These are phyloP conservation scores for Mycena floridula DNA, from an alignment of 768 basidiomycete species.

Conservation along the genomic window DNA sequence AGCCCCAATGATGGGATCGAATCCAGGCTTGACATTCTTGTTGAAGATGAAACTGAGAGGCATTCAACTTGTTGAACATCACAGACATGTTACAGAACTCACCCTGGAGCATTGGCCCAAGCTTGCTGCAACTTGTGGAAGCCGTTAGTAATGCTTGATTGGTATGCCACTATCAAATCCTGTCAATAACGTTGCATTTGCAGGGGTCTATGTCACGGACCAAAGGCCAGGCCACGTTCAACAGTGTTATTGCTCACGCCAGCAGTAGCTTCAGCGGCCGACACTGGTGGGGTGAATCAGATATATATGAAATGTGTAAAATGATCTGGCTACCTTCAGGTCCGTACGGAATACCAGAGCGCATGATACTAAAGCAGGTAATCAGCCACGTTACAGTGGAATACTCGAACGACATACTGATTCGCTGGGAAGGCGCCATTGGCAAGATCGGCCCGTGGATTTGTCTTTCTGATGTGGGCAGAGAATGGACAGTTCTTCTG, in stretches of 20 bases:
- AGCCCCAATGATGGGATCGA: constrained; percentile 10
- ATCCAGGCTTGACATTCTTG: not conserved
- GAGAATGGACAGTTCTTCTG: constrained; percentile 18
- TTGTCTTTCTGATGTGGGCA: constrained; percentile 33
- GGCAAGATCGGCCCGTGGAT: constrained; percentile 40
- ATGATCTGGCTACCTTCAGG: constrained; percentile 8
- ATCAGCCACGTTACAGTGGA: too few species aligned
- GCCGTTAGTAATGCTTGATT: constrained; percentile 8
- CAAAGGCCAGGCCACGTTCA: constrained; percentile 8
- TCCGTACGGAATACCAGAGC: constrained; percentile 5
- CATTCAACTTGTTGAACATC: not conserved
- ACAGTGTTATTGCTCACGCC: not conserved
- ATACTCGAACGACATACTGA: constrained; percentile 26
- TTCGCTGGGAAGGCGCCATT: constrained; percentile 6
- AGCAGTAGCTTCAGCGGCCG: constrained; percentile 3
- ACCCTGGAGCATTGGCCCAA: constrained; percentile 11
- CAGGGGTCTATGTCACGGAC: not conserved
- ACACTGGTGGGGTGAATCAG: not conserved
- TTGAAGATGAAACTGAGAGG: not conserved
- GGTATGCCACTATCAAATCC: constrained; percentile 10
- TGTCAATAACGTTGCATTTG: too few species aligned
- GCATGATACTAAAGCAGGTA: too few species aligned
- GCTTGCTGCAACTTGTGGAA: constrained; percentile 11
- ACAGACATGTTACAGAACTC: constrained; percentile 1
- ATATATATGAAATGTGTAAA: not conserved